Evolutionary conservation across 2,329 filamentous ascomycete species (phyloP), one percentile per base, ranked within the genome.

Genomic region (Trichoderma brevicompactum): DNA sequence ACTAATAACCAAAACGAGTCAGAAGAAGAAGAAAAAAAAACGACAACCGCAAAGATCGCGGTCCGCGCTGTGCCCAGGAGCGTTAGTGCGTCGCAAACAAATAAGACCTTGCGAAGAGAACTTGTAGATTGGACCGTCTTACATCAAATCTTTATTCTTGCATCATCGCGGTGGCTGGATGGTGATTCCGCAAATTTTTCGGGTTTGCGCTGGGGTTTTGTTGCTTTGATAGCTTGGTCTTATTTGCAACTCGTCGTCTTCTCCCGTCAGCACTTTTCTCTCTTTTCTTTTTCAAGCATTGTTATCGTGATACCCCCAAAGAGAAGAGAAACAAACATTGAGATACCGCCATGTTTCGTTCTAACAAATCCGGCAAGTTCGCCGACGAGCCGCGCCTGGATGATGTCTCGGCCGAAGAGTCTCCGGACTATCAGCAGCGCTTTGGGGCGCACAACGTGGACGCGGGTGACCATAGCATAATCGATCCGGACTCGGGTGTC

Each of bases 401-500:
- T 19, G 59, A 67, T 61, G 66, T 67, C 64, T 70, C 67, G 7
- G 68, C 72, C 55, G 70, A 66, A 23, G 66, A 64, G 49, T 41
- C 15, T 40, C 56, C 34, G n/a, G 52, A 7, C 7, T 64, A 58
- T 19, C 59, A 70, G 68, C 38, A 67, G 64, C 32, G 44, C 36
- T 65, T 40, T 36, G 55, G 59, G 17, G 68, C 65, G 32, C 69
- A 66, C 5, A 65, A 61, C 13, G 52, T 66, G 32, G 72, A 70
- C 38, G 56, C 60, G 15, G 68, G 68, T 67, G 74, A 82, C 72
- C 70, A 78, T 71, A 76, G 81, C 48, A 66, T 71, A 52, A 84
- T 87, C 73, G 84, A 90, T 76, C 83, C 87, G 28, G 79, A 88
- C 64, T 86, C 82, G 67, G 86, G 89, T 38, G 87, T 91, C 70